These are phyloP conservation scores for Ophiostoma perfectum DNA, from an alignment of 2,329 filamentous ascomycete genomes.

Conservation along the genomic window DNA sequence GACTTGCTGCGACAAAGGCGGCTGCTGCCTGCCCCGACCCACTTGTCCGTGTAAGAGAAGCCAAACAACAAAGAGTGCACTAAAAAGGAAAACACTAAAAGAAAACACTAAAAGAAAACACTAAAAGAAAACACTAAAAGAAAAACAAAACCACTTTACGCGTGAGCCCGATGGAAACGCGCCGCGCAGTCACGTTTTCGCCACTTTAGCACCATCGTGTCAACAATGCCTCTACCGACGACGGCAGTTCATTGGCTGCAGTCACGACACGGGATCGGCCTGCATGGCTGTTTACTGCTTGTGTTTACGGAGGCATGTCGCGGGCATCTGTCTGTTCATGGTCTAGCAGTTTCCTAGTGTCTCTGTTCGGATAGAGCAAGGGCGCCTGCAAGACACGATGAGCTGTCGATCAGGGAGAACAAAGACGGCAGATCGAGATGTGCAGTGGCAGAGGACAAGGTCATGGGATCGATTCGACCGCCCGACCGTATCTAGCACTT, in stretches of 20 bases:
- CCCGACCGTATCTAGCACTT: too few relatives aligned
- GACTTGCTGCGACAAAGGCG: not conserved
- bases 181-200: constrained; percentile 9
- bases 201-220: not conserved
- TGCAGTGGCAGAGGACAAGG: too few relatives aligned
- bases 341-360: too few relatives aligned
- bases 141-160: constrained; percentile 9
- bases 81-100: too few relatives aligned
- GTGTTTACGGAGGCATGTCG: not conserved
- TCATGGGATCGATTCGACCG: too few relatives aligned
- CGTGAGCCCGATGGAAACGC: not conserved
- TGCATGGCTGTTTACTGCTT: not conserved
- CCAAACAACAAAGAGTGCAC: constrained; percentile 4
- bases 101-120: too few relatives aligned
- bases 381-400: too few relatives aligned
- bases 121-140: too few relatives aligned
- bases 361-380: too few relatives aligned
- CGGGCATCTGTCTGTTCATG: not conserved
- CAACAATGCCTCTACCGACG: not conserved
- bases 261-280: not conserved
- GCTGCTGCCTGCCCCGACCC: constrained; percentile 16
- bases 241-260: not conserved
- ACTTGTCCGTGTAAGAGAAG: constrained; percentile 12
- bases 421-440: too few relatives aligned
- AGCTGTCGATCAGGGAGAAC: too few relatives aligned